phyloP scores from a whole-genome alignment of 768 basidiomycete genomes.

The Lepiota venenata region DNA sequence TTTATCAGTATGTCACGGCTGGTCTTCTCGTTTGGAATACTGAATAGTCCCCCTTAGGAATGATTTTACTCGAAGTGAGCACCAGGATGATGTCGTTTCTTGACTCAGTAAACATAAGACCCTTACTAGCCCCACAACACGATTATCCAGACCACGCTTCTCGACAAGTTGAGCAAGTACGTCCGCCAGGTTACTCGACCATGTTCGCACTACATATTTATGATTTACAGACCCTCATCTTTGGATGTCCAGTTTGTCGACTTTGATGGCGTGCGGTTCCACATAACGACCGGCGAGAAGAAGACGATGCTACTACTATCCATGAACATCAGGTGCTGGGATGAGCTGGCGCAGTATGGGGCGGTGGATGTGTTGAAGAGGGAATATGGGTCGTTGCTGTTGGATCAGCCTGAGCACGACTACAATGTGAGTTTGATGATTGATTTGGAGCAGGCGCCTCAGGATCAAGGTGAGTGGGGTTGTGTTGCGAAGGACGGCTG shows the following conservation, averaged over 20 bases:
- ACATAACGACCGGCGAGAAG: constrained; percentile 82
- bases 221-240: constrained; percentile 66
- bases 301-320: constrained; percentile 83
- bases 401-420: constrained; percentile 71
- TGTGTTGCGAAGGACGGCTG: neutral
- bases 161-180: constrained; percentile 85
- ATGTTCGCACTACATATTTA: constrained; percentile 11
- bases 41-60: constrained; percentile 22
- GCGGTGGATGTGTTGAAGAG: constrained; percentile 73
- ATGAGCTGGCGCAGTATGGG: constrained; percentile 85
- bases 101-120: neutral
- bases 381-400: constrained; percentile 78
- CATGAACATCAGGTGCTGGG: constrained; percentile 98
- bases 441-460: constrained; percentile 83
- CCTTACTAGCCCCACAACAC: constrained; percentile 76
- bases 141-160: constrained; percentile 87
- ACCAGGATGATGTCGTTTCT: neutral
- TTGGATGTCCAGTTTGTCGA: constrained; percentile 97
- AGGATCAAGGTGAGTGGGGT: constrained; percentile 66
- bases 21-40: neutral
- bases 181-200: neutral
- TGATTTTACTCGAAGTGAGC: constrained; percentile 85
- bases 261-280: constrained; percentile 96
- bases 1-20: too few species aligned
- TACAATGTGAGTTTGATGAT: constrained; percentile 87